Percentiles rank a stretch among this genome's conserved stretches.
phyloP scores from a whole-genome alignment of 139 green algal genomes.

The Chlorella sp. region DNA sequence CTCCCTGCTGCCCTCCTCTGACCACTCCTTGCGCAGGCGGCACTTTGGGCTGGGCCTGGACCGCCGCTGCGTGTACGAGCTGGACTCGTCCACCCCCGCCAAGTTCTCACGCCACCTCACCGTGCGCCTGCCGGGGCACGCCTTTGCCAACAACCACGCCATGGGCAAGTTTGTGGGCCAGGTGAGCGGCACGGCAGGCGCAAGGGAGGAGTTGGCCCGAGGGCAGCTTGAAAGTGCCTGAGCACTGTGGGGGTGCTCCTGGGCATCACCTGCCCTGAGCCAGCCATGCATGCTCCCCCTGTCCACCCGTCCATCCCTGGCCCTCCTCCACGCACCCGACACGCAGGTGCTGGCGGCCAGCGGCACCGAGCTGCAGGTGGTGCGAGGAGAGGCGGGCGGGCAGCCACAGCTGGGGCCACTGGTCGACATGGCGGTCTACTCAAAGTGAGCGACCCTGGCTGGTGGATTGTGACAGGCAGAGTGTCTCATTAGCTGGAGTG shows the following conservation, averaged over 20 bases:
- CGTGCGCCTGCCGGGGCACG: constrained; percentile 64
- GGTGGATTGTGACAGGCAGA: too few relatives aligned
- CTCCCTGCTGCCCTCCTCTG: neutral
- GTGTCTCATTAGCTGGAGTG: too few relatives aligned
- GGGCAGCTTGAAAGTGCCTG: too few relatives aligned
- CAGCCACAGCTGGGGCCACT: constrained; percentile 38
- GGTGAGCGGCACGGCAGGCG: neutral
- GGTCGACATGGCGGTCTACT: constrained; percentile 83
- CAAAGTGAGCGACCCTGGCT: constrained; percentile 18
- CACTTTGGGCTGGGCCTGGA: constrained; percentile 27
- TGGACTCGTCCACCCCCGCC: constrained; percentile 69
- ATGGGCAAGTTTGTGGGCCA: constrained; percentile 56
- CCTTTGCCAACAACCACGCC: constrained; percentile 65
- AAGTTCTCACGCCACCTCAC: constrained; percentile 89
- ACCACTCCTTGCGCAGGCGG: neutral
- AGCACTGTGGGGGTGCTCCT: too few relatives aligned
- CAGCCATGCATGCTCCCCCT: neutral
- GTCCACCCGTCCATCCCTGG: neutral
- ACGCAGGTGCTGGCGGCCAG: constrained; percentile 34
- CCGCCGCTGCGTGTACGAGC: constrained; percentile 62
- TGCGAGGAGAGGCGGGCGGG: constrained; percentile 31
- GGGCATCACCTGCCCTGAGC: neutral
- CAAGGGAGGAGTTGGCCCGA: too few relatives aligned
- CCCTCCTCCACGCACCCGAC: neutral
- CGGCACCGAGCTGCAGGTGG: constrained; percentile 37